phyloP scores from a whole-genome alignment of 2,329 filamentous ascomycete species.

The Aspergillaceae sp. region DNA sequence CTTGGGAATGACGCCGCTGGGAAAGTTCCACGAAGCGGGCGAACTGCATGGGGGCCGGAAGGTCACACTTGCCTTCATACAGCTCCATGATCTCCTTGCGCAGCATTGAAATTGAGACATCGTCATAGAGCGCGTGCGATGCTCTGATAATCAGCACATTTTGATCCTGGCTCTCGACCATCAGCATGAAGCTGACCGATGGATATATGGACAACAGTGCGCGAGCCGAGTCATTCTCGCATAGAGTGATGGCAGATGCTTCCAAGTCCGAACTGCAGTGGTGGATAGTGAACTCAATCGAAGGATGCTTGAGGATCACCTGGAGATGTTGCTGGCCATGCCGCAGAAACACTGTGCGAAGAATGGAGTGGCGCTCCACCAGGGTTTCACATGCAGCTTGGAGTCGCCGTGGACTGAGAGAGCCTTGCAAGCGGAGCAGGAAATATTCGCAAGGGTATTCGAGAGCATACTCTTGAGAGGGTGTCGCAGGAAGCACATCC shows the following conservation, averaged over 20 bases:
- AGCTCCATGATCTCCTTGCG: conserved; percentile 3
- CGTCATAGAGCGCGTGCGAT: conserved; percentile 27
- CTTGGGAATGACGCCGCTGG: not conserved
- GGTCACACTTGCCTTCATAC: not conserved
- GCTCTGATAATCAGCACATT: conserved; percentile 20
- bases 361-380: conserved; percentile 32
- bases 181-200: conserved; percentile 13
- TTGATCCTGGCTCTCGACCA: conserved; percentile 11
- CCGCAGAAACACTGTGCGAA: conserved; percentile 48
- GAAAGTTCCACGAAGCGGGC: not conserved
- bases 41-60: not conserved
- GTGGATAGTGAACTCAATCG: not conserved
- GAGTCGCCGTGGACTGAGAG: too few relatives aligned
- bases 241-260: conserved; percentile 2
- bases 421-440: too few relatives aligned
- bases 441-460: too few relatives aligned
- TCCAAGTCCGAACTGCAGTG: conserved; percentile 4
- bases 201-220: conserved; percentile 4
- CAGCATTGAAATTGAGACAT: conserved; percentile 8
- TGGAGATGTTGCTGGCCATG: conserved; percentile 36
- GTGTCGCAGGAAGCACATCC: too few relatives aligned
- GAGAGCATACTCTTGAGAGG: too few relatives aligned
- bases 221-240: conserved; percentile 4
- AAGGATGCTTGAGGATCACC: conserved; percentile 24
- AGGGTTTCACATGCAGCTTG: conserved; percentile 6